Evolutionary conservation across 352 stramenopile species (phyloP).

Genomic region (Phytopythium helicoides): DNA sequence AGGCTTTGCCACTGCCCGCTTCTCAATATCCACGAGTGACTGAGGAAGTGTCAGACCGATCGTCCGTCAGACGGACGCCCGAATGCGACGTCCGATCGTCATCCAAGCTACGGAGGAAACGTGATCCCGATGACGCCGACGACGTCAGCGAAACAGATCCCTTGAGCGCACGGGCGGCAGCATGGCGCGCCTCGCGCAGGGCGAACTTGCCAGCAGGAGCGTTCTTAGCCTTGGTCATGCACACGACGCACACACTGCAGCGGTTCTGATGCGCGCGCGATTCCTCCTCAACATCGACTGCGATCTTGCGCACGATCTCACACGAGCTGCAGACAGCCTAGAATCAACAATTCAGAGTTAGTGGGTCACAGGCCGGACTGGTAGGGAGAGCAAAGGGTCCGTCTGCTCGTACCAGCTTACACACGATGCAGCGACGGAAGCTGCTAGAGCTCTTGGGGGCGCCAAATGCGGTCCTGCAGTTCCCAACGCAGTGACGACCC

Average conservation of each 20-base stretch:
- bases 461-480: conserved; percentile 27
- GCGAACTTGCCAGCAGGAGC: conserved; percentile 20
- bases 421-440: conserved; percentile 31
- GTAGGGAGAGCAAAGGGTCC: neutral
- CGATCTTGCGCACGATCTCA: conserved; percentile 27
- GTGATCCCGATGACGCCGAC: conserved; percentile 14
- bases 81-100: conserved; percentile 1
- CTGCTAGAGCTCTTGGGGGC: conserved; percentile 11
- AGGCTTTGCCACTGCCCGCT: too few species aligned
- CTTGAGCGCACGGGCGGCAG: conserved; percentile 14
- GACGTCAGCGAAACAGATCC: conserved; percentile 15
- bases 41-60: neutral
- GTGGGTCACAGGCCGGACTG: too few species aligned
- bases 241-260: conserved; percentile 31
- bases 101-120: neutral
- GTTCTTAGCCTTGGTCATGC: conserved; percentile 27
- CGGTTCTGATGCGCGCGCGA: conserved; percentile 19
- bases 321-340: conserved; percentile 28
- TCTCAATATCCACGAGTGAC: too few species aligned
- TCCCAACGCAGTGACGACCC: conserved; percentile 20
- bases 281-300: conserved; percentile 18
- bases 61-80: conserved; percentile 1
- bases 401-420: conserved; percentile 4
- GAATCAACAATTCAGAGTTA: neutral
- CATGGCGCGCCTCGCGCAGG: conserved; percentile 14